Evolutionary conservation across 2,329 filamentous ascomycete genomes (phyloP), one percentile per base, ranked within the genome.

Genomic region (Aspergillus sojae): DNA sequence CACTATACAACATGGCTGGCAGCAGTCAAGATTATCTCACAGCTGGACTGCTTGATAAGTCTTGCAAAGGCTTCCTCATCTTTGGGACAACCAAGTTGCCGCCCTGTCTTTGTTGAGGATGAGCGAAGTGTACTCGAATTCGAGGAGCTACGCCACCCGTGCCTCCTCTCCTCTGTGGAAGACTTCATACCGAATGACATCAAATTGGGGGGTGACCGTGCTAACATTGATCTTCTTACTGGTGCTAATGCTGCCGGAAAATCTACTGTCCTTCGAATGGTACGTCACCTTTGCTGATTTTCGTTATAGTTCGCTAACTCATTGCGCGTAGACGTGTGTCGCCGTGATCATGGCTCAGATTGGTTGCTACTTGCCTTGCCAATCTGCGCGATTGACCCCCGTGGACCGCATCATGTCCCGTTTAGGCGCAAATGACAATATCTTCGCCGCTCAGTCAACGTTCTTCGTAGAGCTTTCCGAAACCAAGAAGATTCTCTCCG

Each of bases 351-450:
- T 99, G 88, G 95, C 95, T 0, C 95, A 99, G 75, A 91, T 99
- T 34, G 95, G 95, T 61, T 97, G 94, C 77, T 91, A 96, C 70
- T 88, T 99, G 1, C 95, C 95, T 1, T 94, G 93, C 63, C 83
- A 86, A 21, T 92, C 89, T 3, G 95, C 95, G 1, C 88, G 86
- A 3, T 84, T 99, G 52, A 98, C 94, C 0, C 94, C 95, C 0
- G 89, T 96, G 3, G 95, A 99, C 76, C 92, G 95, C 60, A 98
- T 99, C 82, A 99, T 99, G 95, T 98, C 94, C 11, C 92, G 95
- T 53, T 88, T 99, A 0, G 95, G 95, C 11, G 95, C 95, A 55
- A 97, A 98, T 73, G 95, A 99, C 86, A 98, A 98, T 78, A 99
- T 99, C 71, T 98, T 99, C 75, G 95, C 94, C 1, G 92, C 94